Base-by-base conservation (phyloP, 2,329 filamentous ascomycete species). In the Myriosclerotinia scirpicola region DNA sequence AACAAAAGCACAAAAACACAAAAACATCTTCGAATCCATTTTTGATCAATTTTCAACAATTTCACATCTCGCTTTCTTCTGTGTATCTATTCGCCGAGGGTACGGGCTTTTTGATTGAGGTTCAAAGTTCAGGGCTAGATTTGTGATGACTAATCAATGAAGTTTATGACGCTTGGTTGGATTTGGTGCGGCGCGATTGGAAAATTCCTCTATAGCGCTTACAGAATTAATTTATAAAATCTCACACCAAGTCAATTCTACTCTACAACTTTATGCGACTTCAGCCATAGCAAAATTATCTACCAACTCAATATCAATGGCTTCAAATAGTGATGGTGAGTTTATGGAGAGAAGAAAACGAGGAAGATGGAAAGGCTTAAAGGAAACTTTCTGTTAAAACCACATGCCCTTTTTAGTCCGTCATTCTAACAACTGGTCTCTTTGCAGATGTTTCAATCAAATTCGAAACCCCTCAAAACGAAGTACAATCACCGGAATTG, bases 61-160 rank as follows among this genome's bases (percentile, higher is more conserved):
- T 34, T 34, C 30, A 34, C 30, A 34, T 54, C 48, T 44, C 26
- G 11, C 48, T 54, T 42, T 54, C 38, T 0, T 56, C 54, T 65
- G 62, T 65, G 53, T 58, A 65, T 65, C 62, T 48, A n/a, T n/a
- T 58, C 34, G 17, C 20, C n/a, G 34, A 65, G 42, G 62, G 53
- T 50, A 34, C 44, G 62, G 54, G 62, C 42, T 40, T 65, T 58
- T 22, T 65, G 53, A 65, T 65, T 58, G 62, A 44, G 53, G 53
- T 65, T 65, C 54, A 46, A 58, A 50, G 20, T 26, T 58, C 62
- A 65, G 62, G 62, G 62, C 62, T 65, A 65, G 44, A 60, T 15
- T 74, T 48, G 14, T 44, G 14, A 15, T 55, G 42, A 64, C 42
- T 58, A 56, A 56, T 8, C 54, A 40, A 20, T 36, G 42, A 40